Evolutionary conservation across 2,329 filamentous ascomycete genomes (phyloP), one percentile per base, ranked within the genome.

Genomic region (Epichloe amarillans): DNA sequence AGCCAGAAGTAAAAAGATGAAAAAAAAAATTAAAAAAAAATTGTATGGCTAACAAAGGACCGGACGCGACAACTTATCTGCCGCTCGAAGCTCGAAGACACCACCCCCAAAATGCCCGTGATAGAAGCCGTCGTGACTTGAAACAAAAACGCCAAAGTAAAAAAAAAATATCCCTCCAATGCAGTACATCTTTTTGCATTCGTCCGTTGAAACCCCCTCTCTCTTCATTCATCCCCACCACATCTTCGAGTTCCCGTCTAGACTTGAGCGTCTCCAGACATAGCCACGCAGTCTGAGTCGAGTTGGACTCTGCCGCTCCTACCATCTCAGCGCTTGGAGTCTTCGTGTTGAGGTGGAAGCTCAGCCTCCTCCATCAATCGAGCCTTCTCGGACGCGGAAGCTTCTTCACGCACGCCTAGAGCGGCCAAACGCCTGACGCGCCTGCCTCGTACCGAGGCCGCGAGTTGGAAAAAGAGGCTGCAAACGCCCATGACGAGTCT

Each of bases 401-500:
- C 17, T 15, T 50, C 43, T 5, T 51, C 49, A 17, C 19, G 14
- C 2, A 23, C 17, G 7, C 15, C 19, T 3, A 10, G 15, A 17
- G 7, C 19, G 23, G 15, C 15, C 5, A 19, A 10, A n/a, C 8
- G 12, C 3, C 35, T 53, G 2, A 45, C 50, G 17, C 55, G 44
- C 37, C 52, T 58, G 12, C 56, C 55, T 47, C 52, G 56, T 51
- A 82, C 62, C 54, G 73, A 66, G 55, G 77, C 75, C 70, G 79
- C 79, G 26, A 82, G 47, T 52, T 77, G 79, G 48, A 83, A 74
- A 50, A 81, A 70, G 49, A 83, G 36, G 30, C 52, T 80, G 54
- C 82, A 83, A 40, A 84, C 64, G 52, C 82, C 67, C 75, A 88
- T 83, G 50, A 81, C 83, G 45, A 87, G 62, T 40, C 74, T 77